Percentiles rank a stretch among this genome's conserved stretches.
Evolutionary conservation across 2,329 filamentous ascomycete species (phyloP).

Genomic region (Parastagonospora nodorum): DNA sequence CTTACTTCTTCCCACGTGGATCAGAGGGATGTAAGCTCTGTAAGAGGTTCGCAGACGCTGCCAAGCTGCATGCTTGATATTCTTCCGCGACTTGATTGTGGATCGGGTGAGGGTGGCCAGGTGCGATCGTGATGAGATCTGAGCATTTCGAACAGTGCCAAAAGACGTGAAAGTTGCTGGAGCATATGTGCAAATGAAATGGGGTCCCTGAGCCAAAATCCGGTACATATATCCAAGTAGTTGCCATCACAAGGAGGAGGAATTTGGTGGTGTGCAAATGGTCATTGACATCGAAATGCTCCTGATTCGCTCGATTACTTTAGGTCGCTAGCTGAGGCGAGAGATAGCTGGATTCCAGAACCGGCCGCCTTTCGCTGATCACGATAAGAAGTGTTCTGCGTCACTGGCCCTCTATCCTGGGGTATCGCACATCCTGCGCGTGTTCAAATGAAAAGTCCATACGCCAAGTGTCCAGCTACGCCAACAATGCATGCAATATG

Average conservation of each 20-base stretch:
- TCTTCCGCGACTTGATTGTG: slow-evolving; percentile 10
- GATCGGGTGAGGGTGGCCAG: slow-evolving; percentile 7
- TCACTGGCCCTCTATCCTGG: slow-evolving; percentile 30
- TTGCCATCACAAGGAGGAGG: no score
- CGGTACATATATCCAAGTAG: no score
- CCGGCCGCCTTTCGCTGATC: slow-evolving; percentile 35
- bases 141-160: no score
- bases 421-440: slow-evolving; percentile 29
- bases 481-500: slow-evolving; percentile 25
- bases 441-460: slow-evolving; percentile 14
- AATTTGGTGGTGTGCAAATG: neutral
- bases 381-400: slow-evolving; percentile 37
- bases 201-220: no score
- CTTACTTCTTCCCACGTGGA: slow-evolving; percentile 15
- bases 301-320: slow-evolving; percentile 17
- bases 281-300: neutral
- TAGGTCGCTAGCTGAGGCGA: slow-evolving; percentile 16
- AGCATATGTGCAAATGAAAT: no score
- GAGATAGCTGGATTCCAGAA: slow-evolving; percentile 28
- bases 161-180: no score
- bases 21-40: slow-evolving; percentile 10
- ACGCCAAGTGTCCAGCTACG: slow-evolving; percentile 24
- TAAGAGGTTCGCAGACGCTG: slow-evolving; percentile 24
- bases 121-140: neutral
- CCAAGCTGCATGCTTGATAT: slow-evolving; percentile 28